These are phyloP conservation scores for Hanseniaspora thailandica DNA, from an alignment of 805 yeast genomes.

Conservation along the genomic window DNA sequence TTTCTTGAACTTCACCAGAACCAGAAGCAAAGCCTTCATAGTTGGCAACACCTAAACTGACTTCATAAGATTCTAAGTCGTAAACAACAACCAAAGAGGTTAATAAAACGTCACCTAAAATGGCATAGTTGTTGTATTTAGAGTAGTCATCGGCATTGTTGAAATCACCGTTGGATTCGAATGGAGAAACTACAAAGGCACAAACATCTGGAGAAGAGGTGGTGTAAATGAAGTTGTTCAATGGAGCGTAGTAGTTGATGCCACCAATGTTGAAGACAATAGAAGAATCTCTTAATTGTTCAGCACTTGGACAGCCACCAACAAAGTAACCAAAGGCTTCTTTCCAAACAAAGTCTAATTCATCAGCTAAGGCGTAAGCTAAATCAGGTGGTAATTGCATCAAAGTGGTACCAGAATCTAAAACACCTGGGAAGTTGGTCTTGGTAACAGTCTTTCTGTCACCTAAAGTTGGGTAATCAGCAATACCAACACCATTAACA, in stretches of 20 bases:
- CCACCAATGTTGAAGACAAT: constrained; percentile 46
- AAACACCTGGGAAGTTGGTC: constrained; percentile 31
- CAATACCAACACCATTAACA: constrained; percentile 25
- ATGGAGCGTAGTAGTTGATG: constrained; percentile 40
- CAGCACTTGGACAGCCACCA: constrained; percentile 31
- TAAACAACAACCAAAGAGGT: constrained; percentile 43
- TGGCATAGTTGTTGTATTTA: constrained; percentile 28
- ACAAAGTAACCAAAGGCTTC: constrained; percentile 32
- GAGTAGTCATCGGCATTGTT: not conserved
- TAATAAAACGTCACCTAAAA: constrained; percentile 45
- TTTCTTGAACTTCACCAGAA: constrained; percentile 35
- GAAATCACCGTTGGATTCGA: constrained; percentile 17
- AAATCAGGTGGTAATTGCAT: constrained; percentile 35
- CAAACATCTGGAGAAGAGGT: constrained; percentile 28
- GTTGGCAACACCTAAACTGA: constrained; percentile 37
- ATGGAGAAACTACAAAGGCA: constrained; percentile 33
- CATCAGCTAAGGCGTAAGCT: constrained; percentile 29
- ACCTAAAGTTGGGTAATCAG: constrained; percentile 22
- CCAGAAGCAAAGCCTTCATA: constrained; percentile 20
- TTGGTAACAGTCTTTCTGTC: constrained; percentile 23
- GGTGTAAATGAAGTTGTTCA: constrained; percentile 27
- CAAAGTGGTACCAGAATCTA: constrained; percentile 37
- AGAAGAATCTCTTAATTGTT: constrained; percentile 19
- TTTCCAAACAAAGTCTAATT: constrained; percentile 33
- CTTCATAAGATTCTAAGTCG: constrained; percentile 37